Evolutionary conservation across 208 protist species (phyloP).

Genomic region (Trypanosoma conorhini): DNA sequence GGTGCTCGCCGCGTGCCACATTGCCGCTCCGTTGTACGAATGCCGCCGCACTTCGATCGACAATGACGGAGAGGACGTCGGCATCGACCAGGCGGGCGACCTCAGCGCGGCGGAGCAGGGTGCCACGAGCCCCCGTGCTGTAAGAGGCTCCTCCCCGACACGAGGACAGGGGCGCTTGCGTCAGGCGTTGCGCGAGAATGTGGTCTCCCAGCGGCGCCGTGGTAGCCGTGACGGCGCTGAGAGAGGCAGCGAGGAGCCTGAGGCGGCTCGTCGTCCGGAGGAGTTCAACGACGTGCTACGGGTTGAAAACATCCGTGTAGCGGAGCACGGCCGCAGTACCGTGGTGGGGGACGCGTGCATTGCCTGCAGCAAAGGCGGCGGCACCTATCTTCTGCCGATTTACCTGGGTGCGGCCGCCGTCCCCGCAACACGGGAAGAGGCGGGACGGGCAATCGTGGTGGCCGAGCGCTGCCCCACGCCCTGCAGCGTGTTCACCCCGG

Average conservation of each 20-base stretch:
- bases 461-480: constrained; percentile 27
- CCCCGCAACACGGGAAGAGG: not conserved
- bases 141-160: not conserved
- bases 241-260: not conserved
- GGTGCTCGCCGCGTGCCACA: constrained; percentile 29
- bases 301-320: constrained; percentile 30
- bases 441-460: constrained; percentile 16
- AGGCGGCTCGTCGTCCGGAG: constrained; percentile 21
- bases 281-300: constrained; percentile 54
- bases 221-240: not conserved
- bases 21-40: constrained; percentile 21
- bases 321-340: not conserved
- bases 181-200: not conserved
- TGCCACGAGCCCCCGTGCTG: not conserved
- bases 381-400: constrained; percentile 50
- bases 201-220: not conserved
- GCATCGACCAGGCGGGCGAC: not conserved
- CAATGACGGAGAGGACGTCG: not conserved
- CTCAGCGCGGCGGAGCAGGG: not conserved
- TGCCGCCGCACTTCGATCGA: not conserved
- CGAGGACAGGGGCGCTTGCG: not conserved
- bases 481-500: constrained; percentile 51
- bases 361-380: constrained; percentile 28
- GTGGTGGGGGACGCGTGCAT: constrained; percentile 62
- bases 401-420: constrained; percentile 43